These are phyloP conservation scores for Hypericum androsaemum DNA, from an alignment of 345 rosid species.

Conservation along the genomic window DNA sequence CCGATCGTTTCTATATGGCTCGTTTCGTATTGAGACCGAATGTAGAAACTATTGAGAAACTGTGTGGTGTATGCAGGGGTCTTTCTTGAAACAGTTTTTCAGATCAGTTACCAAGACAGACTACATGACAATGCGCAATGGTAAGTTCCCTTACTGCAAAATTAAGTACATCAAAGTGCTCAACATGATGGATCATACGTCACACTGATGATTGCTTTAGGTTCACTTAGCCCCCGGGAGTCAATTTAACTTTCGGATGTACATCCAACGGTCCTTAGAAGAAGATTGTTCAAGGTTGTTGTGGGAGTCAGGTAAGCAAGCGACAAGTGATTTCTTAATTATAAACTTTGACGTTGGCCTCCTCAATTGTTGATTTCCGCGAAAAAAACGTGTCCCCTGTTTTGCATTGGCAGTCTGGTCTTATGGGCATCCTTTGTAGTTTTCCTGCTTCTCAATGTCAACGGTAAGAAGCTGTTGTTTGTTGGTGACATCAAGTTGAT, in stretches of 20 bases:
- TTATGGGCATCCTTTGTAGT: constrained; percentile 83
- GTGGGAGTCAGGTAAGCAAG: constrained; percentile 70
- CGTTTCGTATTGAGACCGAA: too few species aligned
- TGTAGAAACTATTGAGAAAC: too few species aligned
- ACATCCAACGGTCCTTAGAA: constrained; percentile 84
- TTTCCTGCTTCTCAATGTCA: constrained; percentile 73
- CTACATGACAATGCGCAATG: constrained; percentile 79
- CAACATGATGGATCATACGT: too few species aligned
- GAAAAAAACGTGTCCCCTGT: background rate
- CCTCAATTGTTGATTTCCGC: background rate
- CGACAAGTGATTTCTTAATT: background rate
- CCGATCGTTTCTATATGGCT: background rate
- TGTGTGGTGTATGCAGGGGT: constrained; percentile 50
- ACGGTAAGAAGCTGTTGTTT: constrained; percentile 33
- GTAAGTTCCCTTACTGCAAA: constrained; percentile 34
- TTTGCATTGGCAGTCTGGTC: constrained; percentile 45
- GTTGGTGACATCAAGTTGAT: too few species aligned
- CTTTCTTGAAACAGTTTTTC: constrained; percentile 82
- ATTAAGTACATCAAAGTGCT: too few species aligned
- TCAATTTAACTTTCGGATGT: constrained; percentile 80
- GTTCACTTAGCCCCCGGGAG: constrained; percentile 93
- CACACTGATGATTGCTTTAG: constrained; percentile 25
- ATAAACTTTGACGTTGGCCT: background rate
- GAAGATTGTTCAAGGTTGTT: constrained; percentile 74
- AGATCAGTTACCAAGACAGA: constrained; percentile 75